Evolutionary conservation across 805 yeast genomes (phyloP), one percentile per base, ranked within the genome.

Genomic region (Torulaspora microellipsoides): DNA sequence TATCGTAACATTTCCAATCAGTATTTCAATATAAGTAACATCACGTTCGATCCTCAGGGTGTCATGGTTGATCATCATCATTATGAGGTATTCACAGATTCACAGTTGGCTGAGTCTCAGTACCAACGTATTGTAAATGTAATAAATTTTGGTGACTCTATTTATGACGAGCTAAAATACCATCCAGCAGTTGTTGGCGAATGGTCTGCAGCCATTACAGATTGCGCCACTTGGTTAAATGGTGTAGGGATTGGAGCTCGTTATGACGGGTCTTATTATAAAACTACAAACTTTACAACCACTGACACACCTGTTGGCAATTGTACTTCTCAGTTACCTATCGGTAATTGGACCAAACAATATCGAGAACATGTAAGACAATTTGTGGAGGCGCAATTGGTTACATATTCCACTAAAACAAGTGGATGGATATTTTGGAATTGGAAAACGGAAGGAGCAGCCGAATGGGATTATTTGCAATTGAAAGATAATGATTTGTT

Each of bases 11-110:
- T 63, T 1, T 55, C 67, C 0, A 34, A 52, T 5, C 49, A 60
- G 43, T 71, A 67, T 51, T 67, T 46, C 65, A 67, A 62, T 75
- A 52, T 58, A 49, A 48, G 64, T 55, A 25, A 59, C 48, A 36
- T 50, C 49, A 54, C 66, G 15, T 71, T 70, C 48, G 70, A 67
- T 61, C 76, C 80, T 73, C 58, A 69, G 14, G 77, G 80, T 55
- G 81, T 85, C 37, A 74, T 86, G 27, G 71, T 89, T 39, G 96
- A 90, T 63, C 95, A 87, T 67, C 96, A 90, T 67, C 87, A 83
- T 62, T 90, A 90, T 67, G 95, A 89, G 68, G 91, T 88, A 15
- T 90, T 91, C 64, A 72, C 81, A 12, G 72, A 72, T 31, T 78
- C 70, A 20, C 85, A 85, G 65, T 73, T 88, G 43, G 56, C 68